Evolutionary conservation across 129 eudicot species (phyloP), one percentile per base, ranked within the genome.

Genomic region (carrot (Daucus carota)): DNA sequence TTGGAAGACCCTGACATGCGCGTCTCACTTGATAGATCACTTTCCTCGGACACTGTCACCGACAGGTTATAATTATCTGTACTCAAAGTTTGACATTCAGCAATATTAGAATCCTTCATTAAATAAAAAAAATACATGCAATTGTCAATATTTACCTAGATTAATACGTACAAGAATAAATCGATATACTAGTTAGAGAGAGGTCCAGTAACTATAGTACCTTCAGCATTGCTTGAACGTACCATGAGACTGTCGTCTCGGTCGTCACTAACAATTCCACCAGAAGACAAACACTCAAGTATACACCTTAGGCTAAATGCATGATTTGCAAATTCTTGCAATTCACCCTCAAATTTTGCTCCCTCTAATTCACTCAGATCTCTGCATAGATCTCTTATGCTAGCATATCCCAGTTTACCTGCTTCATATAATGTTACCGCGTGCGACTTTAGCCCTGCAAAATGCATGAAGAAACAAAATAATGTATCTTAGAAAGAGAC

Each of bases 341-440:
- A 89, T 59, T 91, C 99, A 34, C 99, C 99, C 84, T 95, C 99
- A 78, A 95, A 95, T 82, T 88, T 95, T 44, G 97, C 82, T 73
- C 99, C 99, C 82, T 95, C 92, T 62, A 95, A 88, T 15, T 97
- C 87, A 43, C 91, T 73, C 34, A 91, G 91, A 77, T 95, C 99
- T 47, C 83, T 88, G 87, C 99, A 95, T 75, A 95, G 97, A 86
- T 95, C 97, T 75, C 86, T 75, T 85, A 95, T 95, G 87, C 93
- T 86, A 45, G 97, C 94, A 80, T 95, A 96, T 65, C 96, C 97
- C 26, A 95, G 87, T 80, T 95, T 95, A 17, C 99, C 99, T 9
- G 99, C 99, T 84, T 95, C 99, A 50, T 95, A 95, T 62, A 95
- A 78, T 65, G 99, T 95, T 65, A 95, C 99, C 52, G 99, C 99